Base-by-base conservation (phyloP, 129 eudicot genomes). In the Gnaphalium uliginosum region DNA sequence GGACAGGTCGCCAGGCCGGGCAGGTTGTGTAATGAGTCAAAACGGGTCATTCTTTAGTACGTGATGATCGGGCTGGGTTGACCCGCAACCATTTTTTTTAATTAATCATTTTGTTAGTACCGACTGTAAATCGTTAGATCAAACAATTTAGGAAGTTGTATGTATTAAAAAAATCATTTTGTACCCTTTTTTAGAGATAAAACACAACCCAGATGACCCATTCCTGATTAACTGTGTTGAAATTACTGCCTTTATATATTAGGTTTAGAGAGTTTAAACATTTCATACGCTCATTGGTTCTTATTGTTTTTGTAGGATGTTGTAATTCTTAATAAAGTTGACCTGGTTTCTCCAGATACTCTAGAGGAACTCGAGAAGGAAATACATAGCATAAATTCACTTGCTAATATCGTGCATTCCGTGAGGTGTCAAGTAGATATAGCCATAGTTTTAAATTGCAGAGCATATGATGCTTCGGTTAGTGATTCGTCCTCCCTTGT, bases 361-460 rank as follows among this genome's bases (percentile, higher is more conserved):
- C 33, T 88, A 68, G 91, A 86, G 78, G 91, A 87, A 69, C 87
- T 90, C 70, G 93, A 90, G 87, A 80, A 86, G 79, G 98, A 93
- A 73, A 88, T 93, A 75, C 84, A 72, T 72, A 84, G 72, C 64
- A 90, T 93, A 33, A 93, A 93, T 84, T 90, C 97, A 73, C 96
- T 90, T 61, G 93, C 97, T 66, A 84, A 69, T 78, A 84, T 90
- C 17, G 82, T 93, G 53, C 93, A 81, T 67, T 82, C 98, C 6
- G 87, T 90, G n/a, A 87, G 90, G 77, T 93, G 98, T 87, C 89
- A 90, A 90, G 92, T 93, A 79, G 97, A 93, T 76, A 81, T 90
- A 73, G 85, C 96, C 75, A 79, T 64, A 81, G 88, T 93, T 79
- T 82, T 93, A 76, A 73, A 93, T 78, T 87, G 96, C 78, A 85